These are phyloP conservation scores for Zygosaccharomyces rouxii DNA, from an alignment of 805 yeast species.

Conservation along the genomic window DNA sequence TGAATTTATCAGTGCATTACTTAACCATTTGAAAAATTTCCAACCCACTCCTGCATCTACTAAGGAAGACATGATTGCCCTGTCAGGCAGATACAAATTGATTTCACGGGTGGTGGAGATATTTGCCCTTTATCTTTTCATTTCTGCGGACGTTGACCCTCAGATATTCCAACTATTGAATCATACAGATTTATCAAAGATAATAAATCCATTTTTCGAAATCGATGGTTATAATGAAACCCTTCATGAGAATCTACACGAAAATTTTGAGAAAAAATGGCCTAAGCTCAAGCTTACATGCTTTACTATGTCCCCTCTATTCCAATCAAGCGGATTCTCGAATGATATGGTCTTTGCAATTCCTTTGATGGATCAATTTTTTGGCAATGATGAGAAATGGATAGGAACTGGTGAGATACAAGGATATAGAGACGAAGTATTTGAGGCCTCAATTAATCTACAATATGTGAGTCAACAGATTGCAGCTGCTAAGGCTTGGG, in stretches of 20 bases:
- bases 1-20: constrained; percentile 33
- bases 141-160: constrained; percentile 42
- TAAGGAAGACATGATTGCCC: constrained; percentile 29
- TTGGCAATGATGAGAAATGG: constrained; percentile 47
- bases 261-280: constrained; percentile 47
- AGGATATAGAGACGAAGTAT: constrained; percentile 47
- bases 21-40: constrained; percentile 38
- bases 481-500: constrained; percentile 68
- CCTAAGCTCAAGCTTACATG: constrained; percentile 44
- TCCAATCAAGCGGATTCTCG: constrained; percentile 48
- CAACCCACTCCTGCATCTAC: constrained; percentile 16
- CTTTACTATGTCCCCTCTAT: constrained; percentile 47
- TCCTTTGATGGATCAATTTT: constrained; percentile 56
- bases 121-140: constrained; percentile 65
- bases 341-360: constrained; percentile 53
- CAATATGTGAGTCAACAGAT: constrained; percentile 65
- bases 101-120: constrained; percentile 70
- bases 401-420: constrained; percentile 19
- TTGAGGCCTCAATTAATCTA: constrained; percentile 55
- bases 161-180: constrained; percentile 43
- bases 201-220: constrained; percentile 37
- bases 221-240: constrained; percentile 45
- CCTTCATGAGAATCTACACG: constrained; percentile 43
- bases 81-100: constrained; percentile 53
- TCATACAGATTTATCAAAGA: constrained; percentile 34